phyloP scores from a whole-genome alignment of 768 basidiomycete species.

The Cantharellus anzutake region DNA sequence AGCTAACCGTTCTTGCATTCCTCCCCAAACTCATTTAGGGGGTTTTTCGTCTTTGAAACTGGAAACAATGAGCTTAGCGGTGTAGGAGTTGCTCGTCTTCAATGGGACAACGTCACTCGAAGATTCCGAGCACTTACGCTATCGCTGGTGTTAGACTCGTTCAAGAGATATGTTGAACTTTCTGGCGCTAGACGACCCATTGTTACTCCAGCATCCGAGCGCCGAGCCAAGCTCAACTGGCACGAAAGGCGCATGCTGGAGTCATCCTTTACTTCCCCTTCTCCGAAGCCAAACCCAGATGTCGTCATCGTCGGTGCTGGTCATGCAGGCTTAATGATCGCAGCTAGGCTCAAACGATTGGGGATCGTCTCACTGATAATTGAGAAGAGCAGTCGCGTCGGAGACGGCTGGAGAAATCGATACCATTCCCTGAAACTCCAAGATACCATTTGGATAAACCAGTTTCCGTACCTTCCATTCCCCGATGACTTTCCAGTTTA shows the following conservation, averaged over 20 bases:
- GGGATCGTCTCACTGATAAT: constrained; percentile 18
- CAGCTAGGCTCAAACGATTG: constrained; percentile 17
- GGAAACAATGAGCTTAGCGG: not conserved
- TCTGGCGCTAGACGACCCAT: not conserved
- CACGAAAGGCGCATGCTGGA: not conserved
- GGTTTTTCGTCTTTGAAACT: not conserved
- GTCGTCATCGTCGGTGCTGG: constrained; percentile 16
- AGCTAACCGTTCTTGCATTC: not conserved
- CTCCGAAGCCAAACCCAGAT: constrained; percentile 14
- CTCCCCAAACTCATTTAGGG: not conserved
- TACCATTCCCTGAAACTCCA: constrained; percentile 17
- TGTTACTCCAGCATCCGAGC: not conserved
- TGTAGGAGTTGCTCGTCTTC: not conserved
- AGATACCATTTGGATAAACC: constrained; percentile 5
- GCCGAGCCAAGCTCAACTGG: not conserved
- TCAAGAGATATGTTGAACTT: not conserved
- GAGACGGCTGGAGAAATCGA: constrained; percentile 12
- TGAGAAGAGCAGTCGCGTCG: constrained; percentile 14
- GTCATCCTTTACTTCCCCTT: constrained; percentile 1
- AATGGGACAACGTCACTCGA: not conserved
- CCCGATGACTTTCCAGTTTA: constrained; percentile 10
- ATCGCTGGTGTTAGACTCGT: not conserved
- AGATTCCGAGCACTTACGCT: not conserved
- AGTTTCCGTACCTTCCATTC: constrained; percentile 15
- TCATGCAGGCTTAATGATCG: constrained; percentile 19